Percentiles rank a stretch among this genome's conserved stretches.
phyloP scores from a whole-genome alignment of 2,329 filamentous ascomycete genomes.

The Epichloe uncinata region DNA sequence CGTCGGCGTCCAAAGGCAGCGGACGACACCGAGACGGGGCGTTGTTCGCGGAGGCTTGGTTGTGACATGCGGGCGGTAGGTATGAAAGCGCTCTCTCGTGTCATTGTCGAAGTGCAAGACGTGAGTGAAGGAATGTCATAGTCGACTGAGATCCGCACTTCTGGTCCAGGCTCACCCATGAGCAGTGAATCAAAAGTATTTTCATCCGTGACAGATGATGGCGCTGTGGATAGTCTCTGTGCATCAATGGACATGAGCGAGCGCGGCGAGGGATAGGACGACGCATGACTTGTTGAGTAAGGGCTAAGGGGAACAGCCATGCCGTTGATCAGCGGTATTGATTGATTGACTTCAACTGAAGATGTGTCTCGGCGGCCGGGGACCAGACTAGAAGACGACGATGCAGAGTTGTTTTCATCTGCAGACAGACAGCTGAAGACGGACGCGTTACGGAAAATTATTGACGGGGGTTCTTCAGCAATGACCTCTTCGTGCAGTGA shows the following conservation, averaged over 20 bases:
- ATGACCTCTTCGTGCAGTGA: conserved; percentile 40
- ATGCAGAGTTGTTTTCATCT: conserved; percentile 26
- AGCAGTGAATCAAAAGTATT: conserved; percentile 57
- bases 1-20: conserved; percentile 55
- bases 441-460: conserved; percentile 27
- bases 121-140: conserved; percentile 58
- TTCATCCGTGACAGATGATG: conserved; percentile 61
- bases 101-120: conserved; percentile 67
- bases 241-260: conserved; percentile 57
- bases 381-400: conserved; percentile 31
- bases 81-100: conserved; percentile 46
- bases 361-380: conserved; percentile 31
- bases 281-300: conserved; percentile 48
- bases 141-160: conserved; percentile 56
- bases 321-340: conserved; percentile 27
- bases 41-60: conserved; percentile 37
- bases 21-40: conserved; percentile 49
- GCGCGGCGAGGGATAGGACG: conserved; percentile 52
- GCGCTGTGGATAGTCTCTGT: conserved; percentile 59
- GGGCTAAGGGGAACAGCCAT: conserved; percentile 45
- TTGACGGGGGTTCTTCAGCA: conserved; percentile 29
- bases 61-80: conserved; percentile 34
- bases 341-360: conserved; percentile 36
- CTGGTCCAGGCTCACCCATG: conserved; percentile 61
- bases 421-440: conserved; percentile 18